These are phyloP conservation scores for Nicotiana undulata DNA, from an alignment of 257 asterid genomes.

Conservation along the genomic window DNA sequence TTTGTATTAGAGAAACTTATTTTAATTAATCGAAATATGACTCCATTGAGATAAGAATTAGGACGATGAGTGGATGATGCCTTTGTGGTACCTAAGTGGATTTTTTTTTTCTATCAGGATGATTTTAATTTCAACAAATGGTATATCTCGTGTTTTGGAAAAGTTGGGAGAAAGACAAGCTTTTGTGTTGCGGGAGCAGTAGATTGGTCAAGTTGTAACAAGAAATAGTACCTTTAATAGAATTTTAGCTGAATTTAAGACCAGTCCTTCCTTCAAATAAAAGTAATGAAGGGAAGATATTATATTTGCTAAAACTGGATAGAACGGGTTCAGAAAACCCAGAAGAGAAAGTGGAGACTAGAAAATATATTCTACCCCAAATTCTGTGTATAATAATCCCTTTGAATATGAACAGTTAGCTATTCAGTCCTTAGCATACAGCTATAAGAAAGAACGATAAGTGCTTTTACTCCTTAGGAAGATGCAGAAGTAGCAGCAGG, in stretches of 20 bases:
- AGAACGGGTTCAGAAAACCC: too few relatives aligned
- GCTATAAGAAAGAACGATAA: too few relatives aligned
- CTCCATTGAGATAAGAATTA: not conserved
- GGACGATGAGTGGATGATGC: not conserved
- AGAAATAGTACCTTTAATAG: not conserved
- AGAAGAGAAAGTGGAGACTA: too few relatives aligned
- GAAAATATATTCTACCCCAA: too few relatives aligned
- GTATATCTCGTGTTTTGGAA: not conserved
- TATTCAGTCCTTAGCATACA: too few relatives aligned
- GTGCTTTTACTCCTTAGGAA: too few relatives aligned
- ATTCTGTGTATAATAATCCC: too few relatives aligned
- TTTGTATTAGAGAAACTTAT: not conserved
- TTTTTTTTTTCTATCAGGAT: not conserved
- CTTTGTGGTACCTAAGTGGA: not conserved
- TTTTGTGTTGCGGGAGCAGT: not conserved
- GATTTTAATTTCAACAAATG: not conserved
- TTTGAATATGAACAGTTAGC: too few relatives aligned
- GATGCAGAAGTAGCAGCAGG: too few relatives aligned
- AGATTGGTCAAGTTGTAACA: not conserved
- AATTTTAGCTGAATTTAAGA: not conserved
- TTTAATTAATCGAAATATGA: not conserved
- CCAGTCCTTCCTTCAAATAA: not conserved
- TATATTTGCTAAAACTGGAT: too few relatives aligned
- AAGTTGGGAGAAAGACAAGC: not conserved
- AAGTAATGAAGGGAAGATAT: not conserved